A percentile compares a stretch with the other conserved stretches of the same genome.
Conservation (phyloP, 208 protist genomes). For the Blastocrithidia nonstop region DNA sequence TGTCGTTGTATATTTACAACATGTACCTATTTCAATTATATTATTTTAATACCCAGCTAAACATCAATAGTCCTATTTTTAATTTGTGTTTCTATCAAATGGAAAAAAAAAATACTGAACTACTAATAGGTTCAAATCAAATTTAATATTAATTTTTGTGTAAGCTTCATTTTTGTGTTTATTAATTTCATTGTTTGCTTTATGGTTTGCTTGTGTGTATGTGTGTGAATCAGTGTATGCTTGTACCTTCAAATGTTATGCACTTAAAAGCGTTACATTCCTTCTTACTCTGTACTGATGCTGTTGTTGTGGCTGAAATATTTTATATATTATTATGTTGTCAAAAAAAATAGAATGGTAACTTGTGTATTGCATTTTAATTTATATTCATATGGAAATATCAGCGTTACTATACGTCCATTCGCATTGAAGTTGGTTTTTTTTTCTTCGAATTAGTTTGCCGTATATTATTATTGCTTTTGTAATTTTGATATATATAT, state of each 20-base stretch:
- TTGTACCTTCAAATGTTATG: neutral
- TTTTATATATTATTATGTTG: neutral
- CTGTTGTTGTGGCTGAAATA: neutral
- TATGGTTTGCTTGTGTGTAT: neutral
- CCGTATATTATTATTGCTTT: no score
- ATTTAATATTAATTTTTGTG: no score
- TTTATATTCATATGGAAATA: neutral
- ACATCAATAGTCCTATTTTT: slow-evolving; percentile 2
- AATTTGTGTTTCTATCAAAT: neutral
- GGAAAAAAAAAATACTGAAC: neutral
- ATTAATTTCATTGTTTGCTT: no score
- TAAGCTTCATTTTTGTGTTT: no score
- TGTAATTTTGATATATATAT: no score
- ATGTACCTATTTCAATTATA: no score
- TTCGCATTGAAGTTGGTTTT: no score
- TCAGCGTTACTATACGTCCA: no score
- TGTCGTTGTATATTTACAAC: no score
- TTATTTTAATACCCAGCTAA: no score
- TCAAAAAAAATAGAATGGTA: neutral
- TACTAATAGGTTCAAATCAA: neutral
- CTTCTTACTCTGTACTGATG: no score
- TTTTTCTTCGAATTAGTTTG: no score
- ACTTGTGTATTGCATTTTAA: neutral
- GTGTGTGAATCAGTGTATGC: neutral
- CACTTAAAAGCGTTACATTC: neutral